A percentile compares a stretch with the other conserved stretches of the same genome.
Evolutionary conservation across 2,329 filamentous ascomycete genomes (phyloP).

Genomic region (Pseudogymnoascus sp.): DNA sequence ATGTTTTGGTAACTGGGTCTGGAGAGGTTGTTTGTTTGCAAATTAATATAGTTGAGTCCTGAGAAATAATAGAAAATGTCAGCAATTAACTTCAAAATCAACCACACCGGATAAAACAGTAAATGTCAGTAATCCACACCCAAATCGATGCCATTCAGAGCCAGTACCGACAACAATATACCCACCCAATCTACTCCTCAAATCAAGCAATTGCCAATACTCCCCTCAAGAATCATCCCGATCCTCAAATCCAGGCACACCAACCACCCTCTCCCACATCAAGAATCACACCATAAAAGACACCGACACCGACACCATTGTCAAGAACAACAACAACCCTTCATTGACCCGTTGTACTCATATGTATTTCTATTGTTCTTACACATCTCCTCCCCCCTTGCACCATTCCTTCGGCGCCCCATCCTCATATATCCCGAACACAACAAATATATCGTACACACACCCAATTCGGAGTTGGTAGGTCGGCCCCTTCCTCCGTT

Average conservation of each 20-base stretch:
- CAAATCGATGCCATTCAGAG: neutral
- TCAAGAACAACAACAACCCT: neutral
- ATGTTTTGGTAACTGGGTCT: neutral
- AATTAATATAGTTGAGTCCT: neutral
- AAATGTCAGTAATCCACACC: neutral
- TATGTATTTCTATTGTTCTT: slow-evolving; percentile 10
- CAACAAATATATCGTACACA: slow-evolving; percentile 2
- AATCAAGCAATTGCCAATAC: neutral
- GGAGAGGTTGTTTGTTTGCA: neutral
- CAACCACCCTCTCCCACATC: neutral
- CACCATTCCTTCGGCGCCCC: neutral
- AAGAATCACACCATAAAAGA: neutral
- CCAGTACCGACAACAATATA: neutral
- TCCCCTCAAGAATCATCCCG: neutral
- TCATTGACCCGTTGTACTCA: neutral
- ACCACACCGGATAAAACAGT: too few species aligned
- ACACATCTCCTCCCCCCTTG: neutral
- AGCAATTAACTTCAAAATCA: neutral
- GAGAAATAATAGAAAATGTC: neutral
- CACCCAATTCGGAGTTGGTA: neutral
- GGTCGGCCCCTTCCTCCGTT: neutral
- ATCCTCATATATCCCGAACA: neutral
- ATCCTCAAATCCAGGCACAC: neutral
- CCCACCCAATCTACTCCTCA: neutral
- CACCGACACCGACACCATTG: neutral